These are phyloP conservation scores for Cytospora piceicola DNA, from an alignment of 2,329 filamentous ascomycete species.

Conservation along the genomic window DNA sequence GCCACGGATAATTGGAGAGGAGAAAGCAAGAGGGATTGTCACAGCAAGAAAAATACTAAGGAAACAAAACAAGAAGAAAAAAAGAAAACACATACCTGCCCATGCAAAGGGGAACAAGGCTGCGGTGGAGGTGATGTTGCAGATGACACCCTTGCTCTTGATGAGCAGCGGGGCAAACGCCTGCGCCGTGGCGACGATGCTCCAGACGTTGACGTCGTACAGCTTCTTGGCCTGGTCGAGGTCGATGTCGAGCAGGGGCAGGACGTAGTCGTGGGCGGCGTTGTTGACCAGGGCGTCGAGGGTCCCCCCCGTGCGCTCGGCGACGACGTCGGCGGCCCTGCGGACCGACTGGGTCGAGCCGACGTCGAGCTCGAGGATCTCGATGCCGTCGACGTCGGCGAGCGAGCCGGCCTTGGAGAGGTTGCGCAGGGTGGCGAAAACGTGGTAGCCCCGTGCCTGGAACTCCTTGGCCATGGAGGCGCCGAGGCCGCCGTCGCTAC, in stretches of 20 bases:
- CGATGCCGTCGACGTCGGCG: constrained; percentile 28
- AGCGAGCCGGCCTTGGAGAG: constrained; percentile 32
- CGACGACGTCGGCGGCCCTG: neutral
- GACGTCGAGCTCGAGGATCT: constrained; percentile 39
- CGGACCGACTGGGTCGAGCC: constrained; percentile 30
- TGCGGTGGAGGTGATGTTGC: constrained; percentile 58
- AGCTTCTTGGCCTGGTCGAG: constrained; percentile 37
- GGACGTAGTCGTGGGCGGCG: constrained; percentile 40
- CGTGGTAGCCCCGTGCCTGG: constrained; percentile 36
- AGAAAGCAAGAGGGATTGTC: neutral
- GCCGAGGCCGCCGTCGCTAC: constrained; percentile 41
- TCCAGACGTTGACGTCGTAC: constrained; percentile 53
- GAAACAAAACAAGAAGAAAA: neutral
- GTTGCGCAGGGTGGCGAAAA: constrained; percentile 40
- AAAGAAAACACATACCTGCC: neutral
- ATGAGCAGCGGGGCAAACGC: constrained; percentile 38
- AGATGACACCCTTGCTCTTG: constrained; percentile 52
- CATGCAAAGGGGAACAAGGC: neutral
- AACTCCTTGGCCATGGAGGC: constrained; percentile 39
- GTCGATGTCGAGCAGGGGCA: constrained; percentile 44
- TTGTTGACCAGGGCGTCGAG: constrained; percentile 50
- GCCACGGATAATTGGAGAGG: neutral
- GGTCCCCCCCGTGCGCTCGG: neutral
- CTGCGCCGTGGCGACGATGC: neutral
- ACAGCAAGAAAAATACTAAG: neutral